Percentiles rank a stretch among this genome's conserved stretches.
Conservation (phyloP, 2,329 filamentous ascomycete genomes). For the Talaromyces sp. region DNA sequence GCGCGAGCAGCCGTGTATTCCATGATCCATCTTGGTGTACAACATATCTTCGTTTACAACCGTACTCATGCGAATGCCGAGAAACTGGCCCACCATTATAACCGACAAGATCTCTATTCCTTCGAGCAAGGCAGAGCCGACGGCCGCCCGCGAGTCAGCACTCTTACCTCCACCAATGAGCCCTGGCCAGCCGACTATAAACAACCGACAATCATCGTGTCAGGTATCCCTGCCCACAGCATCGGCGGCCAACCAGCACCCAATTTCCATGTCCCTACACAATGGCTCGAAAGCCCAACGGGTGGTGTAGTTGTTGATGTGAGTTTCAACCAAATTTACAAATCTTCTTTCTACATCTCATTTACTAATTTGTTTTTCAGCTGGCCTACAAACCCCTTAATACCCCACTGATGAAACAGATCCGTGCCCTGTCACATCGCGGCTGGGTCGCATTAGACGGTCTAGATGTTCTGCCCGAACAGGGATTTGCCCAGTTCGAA, state of each 20-base stretch:
- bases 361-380: slow-evolving; percentile 21
- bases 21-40: slow-evolving; percentile 42
- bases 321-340: slow-evolving; percentile 12
- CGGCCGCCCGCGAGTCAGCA: slow-evolving; percentile 29
- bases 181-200: slow-evolving; percentile 38
- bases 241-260: slow-evolving; percentile 39
- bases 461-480: slow-evolving; percentile 44
- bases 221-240: slow-evolving; percentile 42
- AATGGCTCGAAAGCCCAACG: slow-evolving; percentile 44
- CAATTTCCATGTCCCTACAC: slow-evolving; percentile 37
- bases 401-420: slow-evolving; percentile 41
- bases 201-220: slow-evolving; percentile 43
- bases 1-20: slow-evolving; percentile 46
- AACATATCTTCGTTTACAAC: slow-evolving; percentile 44
- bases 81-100: slow-evolving; percentile 41
- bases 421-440: slow-evolving; percentile 38
- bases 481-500: slow-evolving; percentile 46
- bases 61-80: slow-evolving; percentile 39
- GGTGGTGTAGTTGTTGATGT: slow-evolving; percentile 47
- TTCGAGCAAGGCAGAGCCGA: slow-evolving; percentile 17
- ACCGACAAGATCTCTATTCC: slow-evolving; percentile 33
- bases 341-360: neutral
- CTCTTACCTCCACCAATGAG: slow-evolving; percentile 32
- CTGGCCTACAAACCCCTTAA: slow-evolving; percentile 45
- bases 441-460: slow-evolving; percentile 46